Evolutionary conservation across 768 basidiomycete species (phyloP).

Genomic region (Neoboletus magnificus): DNA sequence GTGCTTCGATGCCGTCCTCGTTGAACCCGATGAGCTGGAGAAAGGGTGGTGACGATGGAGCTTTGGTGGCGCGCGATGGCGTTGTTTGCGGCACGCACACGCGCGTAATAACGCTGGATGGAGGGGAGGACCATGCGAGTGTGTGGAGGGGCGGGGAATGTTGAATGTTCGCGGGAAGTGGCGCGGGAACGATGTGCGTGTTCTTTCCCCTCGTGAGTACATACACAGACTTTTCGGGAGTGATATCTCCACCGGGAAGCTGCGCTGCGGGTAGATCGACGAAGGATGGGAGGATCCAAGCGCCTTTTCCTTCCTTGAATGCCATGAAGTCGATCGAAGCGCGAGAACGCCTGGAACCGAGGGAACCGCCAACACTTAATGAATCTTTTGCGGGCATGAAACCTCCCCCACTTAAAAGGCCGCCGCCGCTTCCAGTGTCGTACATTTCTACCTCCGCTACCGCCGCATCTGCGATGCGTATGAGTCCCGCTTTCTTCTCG

Average conservation of each 20-base stretch:
- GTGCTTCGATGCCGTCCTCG: constrained; percentile 70
- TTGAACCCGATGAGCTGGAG: constrained; percentile 70
- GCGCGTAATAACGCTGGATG: constrained; percentile 53
- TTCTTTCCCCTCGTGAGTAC: constrained; percentile 66
- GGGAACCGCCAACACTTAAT: constrained; percentile 22
- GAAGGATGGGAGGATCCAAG: constrained; percentile 27
- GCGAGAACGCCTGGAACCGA: constrained; percentile 36
- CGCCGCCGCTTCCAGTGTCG: constrained; percentile 26
- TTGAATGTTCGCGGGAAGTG: constrained; percentile 54
- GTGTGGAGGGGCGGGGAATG: constrained; percentile 49
- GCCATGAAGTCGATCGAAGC: constrained; percentile 43
- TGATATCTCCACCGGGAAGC: constrained; percentile 13
- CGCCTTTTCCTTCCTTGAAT: constrained; percentile 34
- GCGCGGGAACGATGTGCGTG: constrained; percentile 66
- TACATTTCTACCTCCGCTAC: constrained; percentile 75
- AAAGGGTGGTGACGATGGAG: constrained; percentile 33
- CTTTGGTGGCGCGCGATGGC: neutral
- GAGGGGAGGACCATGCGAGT: constrained; percentile 56
- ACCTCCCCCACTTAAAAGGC: constrained; percentile 16
- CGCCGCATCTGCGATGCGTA: constrained; percentile 75
- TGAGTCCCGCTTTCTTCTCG: constrained; percentile 85
- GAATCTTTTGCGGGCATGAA: constrained; percentile 23
- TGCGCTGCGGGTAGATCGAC: constrained; percentile 23
- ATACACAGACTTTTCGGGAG: constrained; percentile 44
- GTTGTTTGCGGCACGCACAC: constrained; percentile 37